Evolutionary conservation across 345 rosid genomes (phyloP).

Genomic region (Syzygium aqueum): DNA sequence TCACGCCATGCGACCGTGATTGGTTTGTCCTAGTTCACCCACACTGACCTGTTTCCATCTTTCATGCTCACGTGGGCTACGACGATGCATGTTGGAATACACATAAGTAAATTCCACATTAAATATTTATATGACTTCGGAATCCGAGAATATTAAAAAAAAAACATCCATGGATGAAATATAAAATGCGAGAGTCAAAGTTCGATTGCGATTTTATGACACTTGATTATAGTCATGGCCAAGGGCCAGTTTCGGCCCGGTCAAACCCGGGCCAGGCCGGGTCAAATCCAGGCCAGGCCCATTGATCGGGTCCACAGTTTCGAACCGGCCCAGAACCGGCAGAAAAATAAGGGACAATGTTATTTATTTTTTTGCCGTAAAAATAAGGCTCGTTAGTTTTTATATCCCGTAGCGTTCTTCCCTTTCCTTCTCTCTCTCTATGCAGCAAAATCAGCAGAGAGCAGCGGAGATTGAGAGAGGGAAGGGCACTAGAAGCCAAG

Average conservation of each 20-base stretch:
- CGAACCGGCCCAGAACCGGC: too few species aligned
- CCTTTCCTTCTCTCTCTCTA: not conserved
- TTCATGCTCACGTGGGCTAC: not conserved
- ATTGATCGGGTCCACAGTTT: too few species aligned
- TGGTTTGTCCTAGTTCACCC: not conserved
- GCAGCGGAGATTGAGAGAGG: not conserved
- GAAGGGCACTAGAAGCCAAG: not conserved
- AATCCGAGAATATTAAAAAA: not conserved
- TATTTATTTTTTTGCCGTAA: too few species aligned
- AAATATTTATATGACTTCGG: not conserved
- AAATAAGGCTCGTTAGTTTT: too few species aligned
- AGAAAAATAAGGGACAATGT: too few species aligned
- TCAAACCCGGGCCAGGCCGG: too few species aligned
- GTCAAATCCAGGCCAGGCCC: too few species aligned
- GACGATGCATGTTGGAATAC: not conserved
- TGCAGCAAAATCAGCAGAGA: not conserved
- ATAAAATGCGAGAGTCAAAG: not conserved
- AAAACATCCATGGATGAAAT: not conserved
- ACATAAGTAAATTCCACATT: too few species aligned
- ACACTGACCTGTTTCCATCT: not conserved
- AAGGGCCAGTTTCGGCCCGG: too few species aligned
- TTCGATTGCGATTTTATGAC: not conserved
- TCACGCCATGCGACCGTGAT: not conserved
- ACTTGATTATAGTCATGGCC: too few species aligned
- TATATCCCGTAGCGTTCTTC: too few species aligned